Evolutionary conservation across 1,284 basidiomycete species (phyloP).

Genomic region (Meripilus lineatus): DNA sequence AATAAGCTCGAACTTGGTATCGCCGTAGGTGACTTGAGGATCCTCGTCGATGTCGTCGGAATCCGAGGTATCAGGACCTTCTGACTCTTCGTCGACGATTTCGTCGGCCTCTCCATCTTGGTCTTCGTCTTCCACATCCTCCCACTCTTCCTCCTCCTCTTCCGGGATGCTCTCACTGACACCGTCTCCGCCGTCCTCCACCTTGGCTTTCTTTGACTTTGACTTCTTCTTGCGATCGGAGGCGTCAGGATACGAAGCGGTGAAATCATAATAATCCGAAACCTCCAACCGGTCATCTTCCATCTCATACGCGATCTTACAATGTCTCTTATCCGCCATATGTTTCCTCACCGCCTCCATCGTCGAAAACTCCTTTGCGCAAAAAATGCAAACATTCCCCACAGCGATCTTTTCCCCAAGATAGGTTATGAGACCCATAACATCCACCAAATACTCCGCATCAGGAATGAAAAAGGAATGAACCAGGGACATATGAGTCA

Average conservation of each 20-base stretch:
- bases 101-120: constrained; percentile 50
- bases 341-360: constrained; percentile 87
- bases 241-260: constrained; percentile 69
- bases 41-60: constrained; percentile 44
- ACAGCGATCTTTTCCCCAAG: constrained; percentile 93
- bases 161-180: constrained; percentile 24
- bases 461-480: constrained; percentile 99
- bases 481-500: constrained; percentile 81
- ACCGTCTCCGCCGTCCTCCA: constrained; percentile 36
- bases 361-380: constrained; percentile 79
- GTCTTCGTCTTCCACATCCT: constrained; percentile 49
- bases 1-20: constrained; percentile 85
- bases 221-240: constrained; percentile 29
- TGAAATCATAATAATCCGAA: constrained; percentile 94
- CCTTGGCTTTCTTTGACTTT: constrained; percentile 26
- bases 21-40: constrained; percentile 63
- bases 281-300: constrained; percentile 82
- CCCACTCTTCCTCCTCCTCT: constrained; percentile 53
- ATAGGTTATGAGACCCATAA: constrained; percentile 78
- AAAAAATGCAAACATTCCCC: constrained; percentile 92
- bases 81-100: constrained; percentile 36
- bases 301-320: constrained; percentile 90
- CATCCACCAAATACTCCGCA: constrained; percentile 84
- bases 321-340: constrained; percentile 93
- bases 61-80: too few species aligned